A percentile compares a stretch with the other conserved stretches of the same genome.
phyloP scores from a whole-genome alignment of 2,329 filamentous ascomycete genomes.

The Pestalotiopsis sp. region DNA sequence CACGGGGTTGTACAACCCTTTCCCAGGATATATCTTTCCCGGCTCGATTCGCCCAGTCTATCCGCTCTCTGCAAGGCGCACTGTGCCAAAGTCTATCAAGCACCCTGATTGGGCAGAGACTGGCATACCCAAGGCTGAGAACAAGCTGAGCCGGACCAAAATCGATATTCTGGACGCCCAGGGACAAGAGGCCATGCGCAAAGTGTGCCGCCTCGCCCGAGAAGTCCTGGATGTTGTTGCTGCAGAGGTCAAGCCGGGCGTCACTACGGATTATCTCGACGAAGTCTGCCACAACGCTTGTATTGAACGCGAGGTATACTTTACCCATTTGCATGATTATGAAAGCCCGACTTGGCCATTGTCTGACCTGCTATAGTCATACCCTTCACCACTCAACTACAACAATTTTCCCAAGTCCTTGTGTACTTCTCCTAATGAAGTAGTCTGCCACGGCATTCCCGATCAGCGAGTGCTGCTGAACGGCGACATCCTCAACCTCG shows the following conservation, averaged over 20 bases:
- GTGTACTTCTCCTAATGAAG: constrained; percentile 91
- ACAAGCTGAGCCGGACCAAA: constrained; percentile 55
- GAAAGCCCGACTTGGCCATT: neutral
- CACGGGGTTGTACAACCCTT: constrained; percentile 72
- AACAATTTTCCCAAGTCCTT: constrained; percentile 95
- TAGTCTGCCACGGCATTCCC: constrained; percentile 96
- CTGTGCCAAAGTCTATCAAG: constrained; percentile 62
- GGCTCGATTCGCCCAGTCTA: constrained; percentile 69
- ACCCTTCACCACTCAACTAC: constrained; percentile 91
- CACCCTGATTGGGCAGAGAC: constrained; percentile 70
- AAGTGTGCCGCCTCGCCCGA: constrained; percentile 81
- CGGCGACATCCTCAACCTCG: constrained; percentile 94
- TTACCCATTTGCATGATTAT: neutral
- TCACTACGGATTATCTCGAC: constrained; percentile 95
- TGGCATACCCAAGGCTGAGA: constrained; percentile 51
- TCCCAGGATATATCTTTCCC: constrained; percentile 66
- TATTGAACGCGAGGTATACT: constrained; percentile 82
- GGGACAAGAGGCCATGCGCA: constrained; percentile 87
- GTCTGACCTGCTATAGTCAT: constrained; percentile 60
- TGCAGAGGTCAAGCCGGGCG: constrained; percentile 79
- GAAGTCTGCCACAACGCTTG: constrained; percentile 94
- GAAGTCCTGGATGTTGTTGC: constrained; percentile 94
- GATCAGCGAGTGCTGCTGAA: constrained; percentile 83
- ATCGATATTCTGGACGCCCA: constrained; percentile 77
- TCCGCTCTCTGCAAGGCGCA: constrained; percentile 57